Evolutionary conservation across 345 rosid species (phyloP).

Genomic region (Isatis tinctoria): DNA sequence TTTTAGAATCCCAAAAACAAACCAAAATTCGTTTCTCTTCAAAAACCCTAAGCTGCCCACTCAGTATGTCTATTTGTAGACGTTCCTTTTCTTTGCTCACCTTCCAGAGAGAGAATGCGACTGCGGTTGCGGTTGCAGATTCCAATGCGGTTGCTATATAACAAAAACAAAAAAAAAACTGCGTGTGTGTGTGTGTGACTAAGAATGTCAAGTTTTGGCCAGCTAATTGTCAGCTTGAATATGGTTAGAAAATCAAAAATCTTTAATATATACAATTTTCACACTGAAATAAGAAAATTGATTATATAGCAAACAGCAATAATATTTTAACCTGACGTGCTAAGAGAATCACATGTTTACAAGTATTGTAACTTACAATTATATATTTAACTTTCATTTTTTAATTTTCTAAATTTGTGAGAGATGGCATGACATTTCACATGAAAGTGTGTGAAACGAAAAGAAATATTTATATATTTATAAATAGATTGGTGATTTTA

Average conservation of each 20-base stretch:
- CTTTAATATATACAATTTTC: neutral
- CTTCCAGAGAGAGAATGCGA: slow-evolving; percentile 4
- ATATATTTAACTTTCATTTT: neutral
- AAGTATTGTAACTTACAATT: neutral
- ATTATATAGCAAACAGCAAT: neutral
- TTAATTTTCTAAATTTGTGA: neutral
- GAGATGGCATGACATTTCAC: neutral
- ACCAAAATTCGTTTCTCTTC: slow-evolving; percentile 26
- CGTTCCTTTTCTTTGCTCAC: slow-evolving; percentile 45
- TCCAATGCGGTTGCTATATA: neutral
- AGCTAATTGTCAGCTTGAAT: neutral
- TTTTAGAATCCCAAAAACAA: slow-evolving; percentile 59
- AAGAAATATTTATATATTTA: neutral
- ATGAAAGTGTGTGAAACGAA: neutral
- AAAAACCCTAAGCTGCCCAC: slow-evolving; percentile 35
- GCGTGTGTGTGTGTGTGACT: neutral
- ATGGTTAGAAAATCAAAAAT: neutral
- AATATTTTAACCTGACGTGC: neutral
- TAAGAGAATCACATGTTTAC: neutral
- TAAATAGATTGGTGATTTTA: neutral
- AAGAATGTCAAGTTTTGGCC: neutral
- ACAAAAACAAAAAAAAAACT: neutral
- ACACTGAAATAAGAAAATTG: neutral
- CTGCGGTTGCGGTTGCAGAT: slow-evolving; percentile 16
- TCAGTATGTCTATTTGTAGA: slow-evolving; percentile 46